Evolutionary conservation across 352 stramenopile genomes (phyloP), one percentile per base, ranked within the genome.

Genomic region (Pythium dissotocum): DNA sequence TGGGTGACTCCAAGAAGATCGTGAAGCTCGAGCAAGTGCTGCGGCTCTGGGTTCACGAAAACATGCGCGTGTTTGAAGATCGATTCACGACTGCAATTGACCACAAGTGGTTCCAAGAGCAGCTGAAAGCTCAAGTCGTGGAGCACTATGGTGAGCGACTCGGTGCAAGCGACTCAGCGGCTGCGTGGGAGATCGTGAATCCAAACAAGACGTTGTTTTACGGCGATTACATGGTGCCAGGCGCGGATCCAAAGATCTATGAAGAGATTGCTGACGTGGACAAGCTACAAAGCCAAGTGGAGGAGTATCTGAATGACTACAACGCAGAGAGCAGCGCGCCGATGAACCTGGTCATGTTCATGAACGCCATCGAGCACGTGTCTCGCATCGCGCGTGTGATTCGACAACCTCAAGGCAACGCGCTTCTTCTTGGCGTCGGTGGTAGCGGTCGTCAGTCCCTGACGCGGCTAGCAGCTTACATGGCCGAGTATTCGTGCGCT

Each of bases 211-310:
- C 78, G 2, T 58, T 97, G 2, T 85, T 98, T 57, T 98, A 93
- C 61, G 93, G 89, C 9, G 95, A 98, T 71, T 98, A 97, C 66
- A 91, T 98, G 84, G 79, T 97, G 0, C 90, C 91, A 16, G 93
- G 93, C 5, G 91, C 90, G 4, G 91, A 98, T 24, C 91, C 93
- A 4, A 95, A 91, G 46, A 69, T 95, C 5, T 98, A 98, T 66
- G 93, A 98, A 61, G 91, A 98, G 58, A 90, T 97, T 14, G 67
- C 83, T 2, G 91, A 97, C 63, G 78, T 97, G 21, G 85, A 94
- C 3, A 93, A 91, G 59, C 73, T 95, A 1, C 83, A 92, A 65
- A 58, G 75, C 0, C 80, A 93, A 65, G 78, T 97, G 8, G 85
- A 96, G 55, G 88, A 97, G 60, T 94, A 95, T 40, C 57, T 97